Evolutionary conservation across 2,329 filamentous ascomycete genomes (phyloP).

Genomic region (Penicillium sp.): DNA sequence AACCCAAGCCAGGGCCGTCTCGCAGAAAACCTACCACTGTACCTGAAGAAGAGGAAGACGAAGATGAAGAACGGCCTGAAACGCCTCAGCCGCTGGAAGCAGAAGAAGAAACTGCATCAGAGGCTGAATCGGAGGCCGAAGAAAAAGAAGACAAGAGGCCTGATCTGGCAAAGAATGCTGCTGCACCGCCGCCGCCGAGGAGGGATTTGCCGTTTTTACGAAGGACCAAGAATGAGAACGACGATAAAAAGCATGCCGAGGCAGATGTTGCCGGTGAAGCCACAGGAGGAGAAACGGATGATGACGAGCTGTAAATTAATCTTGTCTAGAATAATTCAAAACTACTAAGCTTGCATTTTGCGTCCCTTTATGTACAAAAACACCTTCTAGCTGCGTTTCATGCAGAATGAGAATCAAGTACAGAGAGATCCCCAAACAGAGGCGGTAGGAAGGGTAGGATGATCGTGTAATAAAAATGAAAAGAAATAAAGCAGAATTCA

Average conservation of each 20-base stretch:
- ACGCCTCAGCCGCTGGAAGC: conserved; percentile 33
- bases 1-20: conserved; percentile 5
- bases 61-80: conserved; percentile 24
- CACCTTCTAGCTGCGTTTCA: conserved; percentile 10
- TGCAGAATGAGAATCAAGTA: conserved; percentile 10
- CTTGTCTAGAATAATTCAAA: background rate
- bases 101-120: conserved; percentile 27
- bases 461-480: background rate
- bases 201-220: conserved; percentile 41
- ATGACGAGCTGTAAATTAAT: conserved; percentile 32
- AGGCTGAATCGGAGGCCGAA: conserved; percentile 27
- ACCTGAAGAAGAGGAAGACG: conserved; percentile 16
- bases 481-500: conserved; percentile 1
- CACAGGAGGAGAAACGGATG: conserved; percentile 35
- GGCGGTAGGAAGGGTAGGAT: conserved; percentile 11
- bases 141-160: conserved; percentile 6
- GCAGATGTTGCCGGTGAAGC: conserved; percentile 18
- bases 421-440: conserved; percentile 7
- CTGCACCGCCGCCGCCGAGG: conserved; percentile 33
- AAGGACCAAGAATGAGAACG: conserved; percentile 10
- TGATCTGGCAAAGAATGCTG: conserved; percentile 15
- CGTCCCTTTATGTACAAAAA: conserved; percentile 12
- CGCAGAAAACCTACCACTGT: background rate
- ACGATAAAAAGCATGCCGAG: conserved; percentile 11
- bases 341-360: background rate